Conservation (phyloP, 192 early-diverging fungal genomes). For the Umbelopsis sp. region DNA sequence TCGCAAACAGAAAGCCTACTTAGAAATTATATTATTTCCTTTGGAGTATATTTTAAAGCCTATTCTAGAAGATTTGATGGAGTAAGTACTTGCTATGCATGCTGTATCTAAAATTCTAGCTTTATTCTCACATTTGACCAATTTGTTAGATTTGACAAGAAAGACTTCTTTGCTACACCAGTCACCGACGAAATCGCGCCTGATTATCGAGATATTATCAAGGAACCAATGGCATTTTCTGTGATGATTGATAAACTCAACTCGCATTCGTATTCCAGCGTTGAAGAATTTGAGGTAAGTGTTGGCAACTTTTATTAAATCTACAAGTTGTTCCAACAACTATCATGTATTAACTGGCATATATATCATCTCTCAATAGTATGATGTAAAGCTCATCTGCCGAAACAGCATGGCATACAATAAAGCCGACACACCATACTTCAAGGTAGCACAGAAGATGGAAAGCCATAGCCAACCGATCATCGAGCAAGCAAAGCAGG, state of each 20-base stretch:
- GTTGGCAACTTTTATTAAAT: background rate
- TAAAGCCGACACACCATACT: conserved; percentile 70
- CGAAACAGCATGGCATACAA: conserved; percentile 80
- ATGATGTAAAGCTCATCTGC: conserved; percentile 72
- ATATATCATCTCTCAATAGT: conserved; percentile 39
- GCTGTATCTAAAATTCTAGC: background rate
- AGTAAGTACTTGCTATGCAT: conserved; percentile 42
- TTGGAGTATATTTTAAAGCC: conserved; percentile 67
- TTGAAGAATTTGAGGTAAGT: conserved; percentile 62
- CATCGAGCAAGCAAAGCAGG: conserved; percentile 45
- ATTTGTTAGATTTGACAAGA: conserved; percentile 59
- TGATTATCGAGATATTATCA: conserved; percentile 76
- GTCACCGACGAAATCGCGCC: conserved; percentile 68
- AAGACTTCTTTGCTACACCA: conserved; percentile 69
- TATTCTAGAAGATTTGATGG: conserved; percentile 67
- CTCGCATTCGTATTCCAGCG: conserved; percentile 52
- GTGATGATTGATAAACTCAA: conserved; percentile 64
- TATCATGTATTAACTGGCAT: background rate
- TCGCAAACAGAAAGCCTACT: conserved; percentile 62
- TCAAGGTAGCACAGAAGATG: conserved; percentile 62
- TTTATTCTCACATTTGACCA: background rate
- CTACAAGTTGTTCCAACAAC: background rate
- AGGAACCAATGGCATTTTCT: conserved; percentile 78
- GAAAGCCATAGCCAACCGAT: conserved; percentile 41
- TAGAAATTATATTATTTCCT: conserved; percentile 72